Evolutionary conservation across 352 stramenopile species (phyloP).

Genomic region (Phytophthora litchii): DNA sequence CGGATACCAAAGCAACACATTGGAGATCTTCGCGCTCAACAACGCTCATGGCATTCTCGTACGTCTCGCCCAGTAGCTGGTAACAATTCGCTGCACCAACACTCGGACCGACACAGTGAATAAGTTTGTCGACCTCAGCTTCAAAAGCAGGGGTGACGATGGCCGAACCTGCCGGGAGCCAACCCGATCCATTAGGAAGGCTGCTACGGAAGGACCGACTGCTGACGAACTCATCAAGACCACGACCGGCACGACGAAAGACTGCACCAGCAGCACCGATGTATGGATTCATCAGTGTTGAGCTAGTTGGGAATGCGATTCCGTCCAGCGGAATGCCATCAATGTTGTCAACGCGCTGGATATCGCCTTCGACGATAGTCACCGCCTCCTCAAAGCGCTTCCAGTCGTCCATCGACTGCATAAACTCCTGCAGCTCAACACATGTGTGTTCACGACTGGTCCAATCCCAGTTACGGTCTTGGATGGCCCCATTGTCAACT

Average conservation of each 20-base stretch:
- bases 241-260: conserved; percentile 47
- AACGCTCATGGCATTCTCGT: conserved; percentile 33
- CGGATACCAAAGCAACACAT: conserved; percentile 52
- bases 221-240: conserved; percentile 39
- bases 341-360: conserved; percentile 31
- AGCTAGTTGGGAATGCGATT: conserved; percentile 55
- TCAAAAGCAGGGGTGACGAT: conserved; percentile 52
- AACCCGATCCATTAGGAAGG: conserved; percentile 1
- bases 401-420: too few relatives aligned
- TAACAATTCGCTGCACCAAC: conserved; percentile 19
- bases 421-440: too few relatives aligned
- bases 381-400: conserved; percentile 36
- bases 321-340: too few relatives aligned
- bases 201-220: conserved; percentile 36
- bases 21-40: conserved; percentile 37
- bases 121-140: conserved; percentile 45
- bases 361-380: conserved; percentile 34
- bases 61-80: conserved; percentile 22
- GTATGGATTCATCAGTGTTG: conserved; percentile 38
- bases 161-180: too few relatives aligned
- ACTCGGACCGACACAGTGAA: conserved; percentile 55
- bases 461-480: too few relatives aligned
- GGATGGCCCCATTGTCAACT: too few relatives aligned
- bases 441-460: too few relatives aligned
- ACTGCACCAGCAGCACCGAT: conserved; percentile 43